Conservation (phyloP, 1,139 yeast species). For the Meyerozyma elateridarum region DNA sequence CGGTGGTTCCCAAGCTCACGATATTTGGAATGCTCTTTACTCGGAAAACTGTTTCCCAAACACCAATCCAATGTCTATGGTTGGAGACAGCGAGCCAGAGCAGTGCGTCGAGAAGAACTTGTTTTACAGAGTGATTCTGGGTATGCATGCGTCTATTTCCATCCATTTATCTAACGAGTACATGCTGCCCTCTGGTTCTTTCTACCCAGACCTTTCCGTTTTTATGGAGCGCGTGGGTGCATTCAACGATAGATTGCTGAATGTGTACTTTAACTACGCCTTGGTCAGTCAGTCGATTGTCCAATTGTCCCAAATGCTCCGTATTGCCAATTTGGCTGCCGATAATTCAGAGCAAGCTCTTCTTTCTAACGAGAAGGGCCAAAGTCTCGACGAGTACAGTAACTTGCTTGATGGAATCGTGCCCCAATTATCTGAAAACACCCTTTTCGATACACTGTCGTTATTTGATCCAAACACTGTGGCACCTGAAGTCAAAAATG, state of each 20-base stretch:
- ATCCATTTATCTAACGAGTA: conserved; percentile 89
- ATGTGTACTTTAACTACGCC: conserved; percentile 90
- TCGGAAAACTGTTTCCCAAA: conserved; percentile 83
- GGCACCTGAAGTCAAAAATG: conserved; percentile 64
- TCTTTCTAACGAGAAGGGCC: conserved; percentile 42
- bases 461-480: conserved; percentile 53
- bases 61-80: conserved; percentile 37
- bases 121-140: conserved; percentile 82
- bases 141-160: conserved; percentile 94
- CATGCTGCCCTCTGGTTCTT: conserved; percentile 69
- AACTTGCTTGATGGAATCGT: conserved; percentile 24
- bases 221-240: conserved; percentile 90
- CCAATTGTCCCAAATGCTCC: conserved; percentile 42
- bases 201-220: conserved; percentile 77
- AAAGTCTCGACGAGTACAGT: conserved; percentile 34
- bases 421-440: conserved; percentile 24
- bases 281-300: conserved; percentile 77
- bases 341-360: conserved; percentile 32
- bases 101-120: conserved; percentile 80
- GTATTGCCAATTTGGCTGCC: conserved; percentile 10
- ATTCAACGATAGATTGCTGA: conserved; percentile 82
- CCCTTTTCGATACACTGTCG: conserved; percentile 41
- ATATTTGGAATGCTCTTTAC: conserved; percentile 91
- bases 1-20: conserved; percentile 86
- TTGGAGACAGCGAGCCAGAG: conserved; percentile 34